phyloP scores from a whole-genome alignment of 192 early-diverging fungal genomes.

The Coemansia sp. region DNA sequence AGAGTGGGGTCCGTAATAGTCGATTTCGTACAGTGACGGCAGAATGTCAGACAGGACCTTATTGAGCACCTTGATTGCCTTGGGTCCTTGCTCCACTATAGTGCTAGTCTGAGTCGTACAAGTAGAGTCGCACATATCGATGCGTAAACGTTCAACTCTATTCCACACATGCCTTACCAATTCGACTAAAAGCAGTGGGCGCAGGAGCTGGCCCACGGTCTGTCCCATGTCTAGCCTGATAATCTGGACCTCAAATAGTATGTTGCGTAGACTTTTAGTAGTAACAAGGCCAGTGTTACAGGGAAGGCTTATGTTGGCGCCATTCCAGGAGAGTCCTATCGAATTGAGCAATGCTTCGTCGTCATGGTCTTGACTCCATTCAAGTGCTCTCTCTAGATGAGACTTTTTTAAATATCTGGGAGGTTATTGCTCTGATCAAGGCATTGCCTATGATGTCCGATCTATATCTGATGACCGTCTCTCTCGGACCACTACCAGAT shows the following conservation, averaged over 20 bases:
- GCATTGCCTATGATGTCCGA: not conserved
- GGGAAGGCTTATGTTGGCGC: too few relatives aligned
- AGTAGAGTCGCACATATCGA: not conserved
- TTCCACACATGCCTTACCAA: not conserved
- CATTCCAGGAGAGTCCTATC: too few relatives aligned
- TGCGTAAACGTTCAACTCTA: not conserved
- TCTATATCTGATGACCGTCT: not conserved
- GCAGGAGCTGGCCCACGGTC: not conserved
- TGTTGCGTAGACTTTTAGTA: too few relatives aligned
- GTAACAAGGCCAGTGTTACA: too few relatives aligned
- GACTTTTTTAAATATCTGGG: not conserved
- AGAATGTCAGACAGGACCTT: too few relatives aligned
- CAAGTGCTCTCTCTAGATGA: not conserved
- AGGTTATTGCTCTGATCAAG: not conserved
- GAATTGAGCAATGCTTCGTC: too few relatives aligned
- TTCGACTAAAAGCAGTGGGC: not conserved
- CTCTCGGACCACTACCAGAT: not conserved
- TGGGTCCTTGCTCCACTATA: not conserved
- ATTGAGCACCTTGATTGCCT: not conserved
- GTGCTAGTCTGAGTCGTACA: not conserved
- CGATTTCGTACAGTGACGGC: constrained; percentile 17
- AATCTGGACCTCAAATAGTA: not conserved
- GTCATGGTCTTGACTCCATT: not conserved
- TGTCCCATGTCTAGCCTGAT: not conserved
- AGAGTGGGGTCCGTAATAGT: not conserved